Conservation (phyloP, 768 basidiomycete genomes). For the Cantharellus anzutake region DNA sequence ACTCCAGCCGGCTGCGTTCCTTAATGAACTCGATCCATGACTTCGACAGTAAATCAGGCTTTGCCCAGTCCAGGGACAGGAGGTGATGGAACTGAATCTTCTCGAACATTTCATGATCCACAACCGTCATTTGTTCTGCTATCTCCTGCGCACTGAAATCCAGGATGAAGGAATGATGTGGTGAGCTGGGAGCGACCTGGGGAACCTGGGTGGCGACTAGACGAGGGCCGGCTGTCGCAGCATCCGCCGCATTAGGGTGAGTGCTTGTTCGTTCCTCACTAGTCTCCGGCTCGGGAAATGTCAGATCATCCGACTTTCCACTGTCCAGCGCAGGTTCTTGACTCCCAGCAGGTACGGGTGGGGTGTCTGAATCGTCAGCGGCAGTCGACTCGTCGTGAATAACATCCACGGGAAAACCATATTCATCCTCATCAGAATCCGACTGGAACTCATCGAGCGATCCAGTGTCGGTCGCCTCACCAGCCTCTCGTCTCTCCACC, state of each 20-base stretch:
- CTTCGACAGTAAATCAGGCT: slow-evolving; percentile 27
- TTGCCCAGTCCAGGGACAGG: slow-evolving; percentile 28
- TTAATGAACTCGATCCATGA: slow-evolving; percentile 76
- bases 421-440: not conserved
- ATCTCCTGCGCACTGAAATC: slow-evolving; percentile 37
- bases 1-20: slow-evolving; percentile 47
- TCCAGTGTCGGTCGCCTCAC: not conserved
- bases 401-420: not conserved
- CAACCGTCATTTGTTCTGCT: slow-evolving; percentile 67
- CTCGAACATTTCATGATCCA: slow-evolving; percentile 75
- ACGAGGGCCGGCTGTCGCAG: not conserved
- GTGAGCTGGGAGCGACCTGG: slow-evolving; percentile 15
- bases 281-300: not conserved
- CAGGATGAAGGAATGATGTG: slow-evolving; percentile 57
- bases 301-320: not conserved
- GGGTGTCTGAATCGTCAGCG: not conserved
- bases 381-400: not conserved
- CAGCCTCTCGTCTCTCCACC: slow-evolving; percentile 26
- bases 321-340: not conserved
- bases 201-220: not conserved
- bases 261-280: not conserved
- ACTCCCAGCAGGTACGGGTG: not conserved
- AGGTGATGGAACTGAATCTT: slow-evolving; percentile 76
- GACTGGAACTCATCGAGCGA: slow-evolving; percentile 6
- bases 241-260: not conserved